phyloP scores from a whole-genome alignment of 805 yeast species.

The Cyberlindnera galapagoensis region DNA sequence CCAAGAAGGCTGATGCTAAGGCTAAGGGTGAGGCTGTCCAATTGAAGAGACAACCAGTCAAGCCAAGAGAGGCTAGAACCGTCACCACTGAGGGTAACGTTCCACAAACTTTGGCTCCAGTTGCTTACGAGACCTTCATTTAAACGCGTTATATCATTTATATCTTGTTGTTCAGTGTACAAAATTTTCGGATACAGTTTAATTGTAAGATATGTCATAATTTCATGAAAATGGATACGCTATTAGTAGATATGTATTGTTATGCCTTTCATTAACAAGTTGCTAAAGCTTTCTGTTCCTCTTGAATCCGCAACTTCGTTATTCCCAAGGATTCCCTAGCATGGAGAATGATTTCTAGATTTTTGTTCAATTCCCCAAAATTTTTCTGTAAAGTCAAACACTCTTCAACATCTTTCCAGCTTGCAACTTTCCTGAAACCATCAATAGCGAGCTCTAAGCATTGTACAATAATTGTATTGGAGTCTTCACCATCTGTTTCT shows the following conservation, averaged over 20 bases:
- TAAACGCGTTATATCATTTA: conserved; percentile 37
- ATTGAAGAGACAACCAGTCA: conserved; percentile 98
- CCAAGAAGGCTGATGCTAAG: conserved; percentile 89
- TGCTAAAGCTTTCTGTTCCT: no score
- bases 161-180: conserved; percentile 22
- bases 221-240: not conserved
- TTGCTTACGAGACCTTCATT: conserved; percentile 99
- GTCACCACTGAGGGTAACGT: conserved; percentile 75
- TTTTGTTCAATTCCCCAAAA: conserved; percentile 28
- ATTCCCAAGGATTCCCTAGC: conserved; percentile 7
- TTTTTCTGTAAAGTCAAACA: conserved; percentile 35
- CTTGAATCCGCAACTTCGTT: conserved; percentile 6
- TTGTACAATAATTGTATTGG: conserved; percentile 26
- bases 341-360: conserved; percentile 27
- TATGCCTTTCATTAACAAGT: no score
- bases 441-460: conserved; percentile 37
- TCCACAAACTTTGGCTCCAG: conserved; percentile 98
- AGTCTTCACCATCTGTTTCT: conserved; percentile 1
- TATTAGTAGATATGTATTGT: conserved; percentile 2
- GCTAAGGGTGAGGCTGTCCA: conserved; percentile 83
- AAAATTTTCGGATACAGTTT: conserved; percentile 13
- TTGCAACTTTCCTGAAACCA: conserved; percentile 35
- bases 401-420: conserved; percentile 32
- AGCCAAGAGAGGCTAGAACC: conserved; percentile 90
- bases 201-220: not conserved